Base-by-base conservation (phyloP, 2,329 filamentous ascomycete species). In the Alternaria sp. region DNA sequence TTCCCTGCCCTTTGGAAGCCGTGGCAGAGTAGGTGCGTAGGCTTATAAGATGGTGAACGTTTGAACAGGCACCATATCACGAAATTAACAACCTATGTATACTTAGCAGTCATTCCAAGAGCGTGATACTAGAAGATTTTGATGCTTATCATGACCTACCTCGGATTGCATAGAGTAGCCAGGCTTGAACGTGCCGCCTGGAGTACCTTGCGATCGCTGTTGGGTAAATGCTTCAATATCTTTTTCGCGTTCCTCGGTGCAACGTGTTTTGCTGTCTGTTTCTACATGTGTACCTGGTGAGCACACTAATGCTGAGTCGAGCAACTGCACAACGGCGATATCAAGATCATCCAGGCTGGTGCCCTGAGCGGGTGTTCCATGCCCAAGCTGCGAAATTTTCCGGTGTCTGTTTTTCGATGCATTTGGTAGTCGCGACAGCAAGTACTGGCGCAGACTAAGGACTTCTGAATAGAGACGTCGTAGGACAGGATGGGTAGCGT, bases 11-110 rank as follows among this genome's bases (percentile, higher is more conserved):
- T 86, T 68, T 89, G 86, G 68, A 89, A 96, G 24, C 94, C 94
- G 80, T 96, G 89, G 67, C 92, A 93, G 4, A 99, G 84, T 5
- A 97, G 71, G 78, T 97, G 91, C 50, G 86, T 84, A 2, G 90
- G 88, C 70, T 84, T 85, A 49, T 81, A 75, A 58, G 77, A 78
- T 28, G 76, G 70, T 31, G 82, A 79, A 66, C 85, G 83, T 11
- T 85, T 86, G 75, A 96, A 97, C 2, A 97, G 80, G 9, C 86
- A 82, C 86, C 90, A 93, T 40, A 97, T 86, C 14, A 80, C 78
- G 60, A 81, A 82, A 63, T 83, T 78, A 29, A 84, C 80, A 65
- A 81, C 77, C 81, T 83, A 49, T 49, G n/a, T 49, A 26, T 51
- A 51, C 28, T 71, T 58, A 72, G 70, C 44, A 53, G 33, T 41